Evolutionary conservation across 306 rosid genomes (phyloP).

Genomic region (Vigna angularis): DNA sequence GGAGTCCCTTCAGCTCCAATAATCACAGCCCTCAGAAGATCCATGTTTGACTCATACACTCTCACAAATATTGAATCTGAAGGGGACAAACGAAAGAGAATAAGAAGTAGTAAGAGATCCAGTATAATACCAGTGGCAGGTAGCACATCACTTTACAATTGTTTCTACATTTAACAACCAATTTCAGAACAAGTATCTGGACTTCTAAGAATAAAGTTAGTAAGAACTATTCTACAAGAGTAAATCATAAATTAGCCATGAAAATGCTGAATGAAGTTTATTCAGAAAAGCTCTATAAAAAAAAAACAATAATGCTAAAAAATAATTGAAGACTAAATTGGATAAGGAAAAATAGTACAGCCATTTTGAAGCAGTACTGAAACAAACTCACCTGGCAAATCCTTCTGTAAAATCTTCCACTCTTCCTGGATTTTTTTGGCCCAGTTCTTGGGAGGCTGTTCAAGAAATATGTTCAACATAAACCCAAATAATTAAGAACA

Average conservation of each 20-base stretch:
- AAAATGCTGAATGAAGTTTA: not conserved
- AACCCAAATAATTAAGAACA: conserved; percentile 20
- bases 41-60: conserved; percentile 85
- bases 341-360: conserved; percentile 30
- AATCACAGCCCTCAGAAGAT: conserved; percentile 91
- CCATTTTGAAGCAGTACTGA: conserved; percentile 30
- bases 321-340: not conserved
- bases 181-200: conserved; percentile 9
- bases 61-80: conserved; percentile 87
- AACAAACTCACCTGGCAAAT: conserved; percentile 72
- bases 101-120: conserved; percentile 12
- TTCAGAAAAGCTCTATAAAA: not conserved
- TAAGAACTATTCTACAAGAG: not conserved
- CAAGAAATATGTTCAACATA: conserved; percentile 39
- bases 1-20: conserved; percentile 98
- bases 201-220: not conserved
- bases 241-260: conserved; percentile 18
- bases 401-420: conserved; percentile 81
- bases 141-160: conserved; percentile 3
- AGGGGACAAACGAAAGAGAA: conserved; percentile 14
- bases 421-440: conserved; percentile 80
- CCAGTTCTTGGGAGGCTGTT: conserved; percentile 72
- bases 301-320: not conserved
- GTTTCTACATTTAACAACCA: not conserved
- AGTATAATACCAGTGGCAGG: not conserved